These are phyloP conservation scores for Vigna trinervia DNA, from an alignment of 306 rosid species.

Conservation along the genomic window DNA sequence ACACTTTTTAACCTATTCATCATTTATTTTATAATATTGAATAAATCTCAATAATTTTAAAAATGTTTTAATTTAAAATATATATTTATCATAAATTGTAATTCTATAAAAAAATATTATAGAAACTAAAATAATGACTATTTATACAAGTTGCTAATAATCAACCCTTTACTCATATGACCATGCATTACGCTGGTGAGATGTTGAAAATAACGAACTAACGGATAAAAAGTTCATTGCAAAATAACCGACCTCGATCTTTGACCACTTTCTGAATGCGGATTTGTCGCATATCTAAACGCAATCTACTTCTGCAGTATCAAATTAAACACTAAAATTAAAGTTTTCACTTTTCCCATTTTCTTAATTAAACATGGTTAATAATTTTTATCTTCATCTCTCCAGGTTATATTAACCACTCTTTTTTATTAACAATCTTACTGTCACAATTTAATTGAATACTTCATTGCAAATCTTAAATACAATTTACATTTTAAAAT, in stretches of 20 bases:
- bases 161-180: neutral
- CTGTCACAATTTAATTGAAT: too few relatives aligned
- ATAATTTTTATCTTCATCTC: neutral
- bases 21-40: neutral
- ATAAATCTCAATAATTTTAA: neutral
- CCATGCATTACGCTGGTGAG: neutral
- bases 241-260: neutral
- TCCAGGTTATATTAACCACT: neutral
- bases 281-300: slow-evolving; percentile 18
- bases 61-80: too few relatives aligned
- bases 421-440: too few relatives aligned
- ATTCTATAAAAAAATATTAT: neutral
- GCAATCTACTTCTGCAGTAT: neutral
- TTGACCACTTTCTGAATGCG: slow-evolving; percentile 15
- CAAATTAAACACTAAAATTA: neutral
- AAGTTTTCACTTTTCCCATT: neutral
- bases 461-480: too few relatives aligned
- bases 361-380: neutral
- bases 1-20: neutral
- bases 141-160: neutral
- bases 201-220: slow-evolving; percentile 15
- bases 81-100: neutral
- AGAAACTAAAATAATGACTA: neutral
- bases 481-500: too few relatives aligned
- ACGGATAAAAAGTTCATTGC: slow-evolving; percentile 13